Evolutionary conservation across 371 early-diverging fungal genomes (phyloP).

Genomic region (Mucor plumbeus): DNA sequence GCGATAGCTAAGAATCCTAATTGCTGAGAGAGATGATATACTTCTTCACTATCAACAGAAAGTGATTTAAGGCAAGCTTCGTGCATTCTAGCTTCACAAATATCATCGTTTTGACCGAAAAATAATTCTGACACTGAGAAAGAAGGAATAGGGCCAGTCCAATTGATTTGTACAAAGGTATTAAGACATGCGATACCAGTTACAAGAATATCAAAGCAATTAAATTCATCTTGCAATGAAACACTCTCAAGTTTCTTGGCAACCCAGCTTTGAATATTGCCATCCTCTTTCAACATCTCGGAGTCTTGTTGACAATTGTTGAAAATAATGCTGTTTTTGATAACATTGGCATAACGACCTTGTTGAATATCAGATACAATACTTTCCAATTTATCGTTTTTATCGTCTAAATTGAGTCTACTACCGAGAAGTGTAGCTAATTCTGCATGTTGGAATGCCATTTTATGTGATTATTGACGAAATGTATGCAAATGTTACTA

Average conservation of each 20-base stretch:
- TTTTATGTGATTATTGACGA: slow-evolving; percentile 8
- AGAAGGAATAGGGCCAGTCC: slow-evolving; percentile 69
- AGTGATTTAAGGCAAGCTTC: slow-evolving; percentile 50
- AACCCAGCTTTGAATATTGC: slow-evolving; percentile 35
- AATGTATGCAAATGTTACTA: not conserved
- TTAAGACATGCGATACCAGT: slow-evolving; percentile 65
- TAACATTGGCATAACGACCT: slow-evolving; percentile 40
- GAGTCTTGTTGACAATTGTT: slow-evolving; percentile 14
- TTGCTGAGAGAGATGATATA: slow-evolving; percentile 77
- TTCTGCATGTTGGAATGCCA: slow-evolving; percentile 29
- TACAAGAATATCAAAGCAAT: slow-evolving; percentile 39
- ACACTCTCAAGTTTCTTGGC: slow-evolving; percentile 19
- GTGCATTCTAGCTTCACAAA: slow-evolving; percentile 39
- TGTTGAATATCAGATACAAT: slow-evolving; percentile 30
- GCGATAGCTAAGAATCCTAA: slow-evolving; percentile 75
- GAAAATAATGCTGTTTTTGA: slow-evolving; percentile 36
- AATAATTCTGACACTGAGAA: slow-evolving; percentile 46
- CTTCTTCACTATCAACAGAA: slow-evolving; percentile 83
- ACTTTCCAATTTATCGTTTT: not conserved
- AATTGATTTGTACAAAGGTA: slow-evolving; percentile 69
- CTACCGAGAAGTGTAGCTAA: slow-evolving; percentile 19
- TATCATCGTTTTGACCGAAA: slow-evolving; percentile 17
- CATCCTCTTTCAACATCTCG: slow-evolving; percentile 15
- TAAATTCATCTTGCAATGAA: slow-evolving; percentile 10
- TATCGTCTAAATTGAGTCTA: not conserved